Evolutionary conservation across 345 rosid species (phyloP), one percentile per base, ranked within the genome.

Genomic region (Zanthoxylum bungeanum): DNA sequence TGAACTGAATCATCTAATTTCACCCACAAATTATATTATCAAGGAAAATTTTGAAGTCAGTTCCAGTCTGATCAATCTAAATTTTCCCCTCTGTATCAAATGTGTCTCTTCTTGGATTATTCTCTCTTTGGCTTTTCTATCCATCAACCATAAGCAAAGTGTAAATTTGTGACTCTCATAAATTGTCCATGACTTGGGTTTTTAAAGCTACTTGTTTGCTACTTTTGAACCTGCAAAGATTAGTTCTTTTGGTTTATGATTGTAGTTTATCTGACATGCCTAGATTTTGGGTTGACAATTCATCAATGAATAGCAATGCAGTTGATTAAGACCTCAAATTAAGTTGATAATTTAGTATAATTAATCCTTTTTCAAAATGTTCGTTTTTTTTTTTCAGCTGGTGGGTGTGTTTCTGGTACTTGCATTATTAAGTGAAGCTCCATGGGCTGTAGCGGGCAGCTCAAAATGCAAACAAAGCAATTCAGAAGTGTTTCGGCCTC

Each of bases 361-460:
- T 53, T 69, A 21, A 59, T n/a, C n/a, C 14, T 44, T 79, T n/a
- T 76, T 55, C 58, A 25, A 25, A 34, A 42, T 66, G 77, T 79
- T 66, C 56, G 30, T 19, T 84, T 87, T 80, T 88, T 87, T 81
- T 89, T 88, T 87, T 82, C 87, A 95, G 99, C 66, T 89, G 60
- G 79, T 84, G 87, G 80, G 85, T 83, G 92, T 84, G 78, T 86
- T 95, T 77, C 75, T 92, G 83, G 78, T 92, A 57, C 88, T 89
- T 34, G 89, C 79, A 60, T 78, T 87, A 25, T 66, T 84, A 52
- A 40, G 77, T 79, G 71, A 75, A 62, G 76, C 78, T 82, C 81
- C 77, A 75, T 85, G 86, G 89, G 74, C 61, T 70, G 78, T 81
- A 73, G 62, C 60, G 76, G 86, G 85, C 74, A 82, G 75, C 78